phyloP scores from a whole-genome alignment of 345 rosid species.

The Eucalyptus cloeziana region DNA sequence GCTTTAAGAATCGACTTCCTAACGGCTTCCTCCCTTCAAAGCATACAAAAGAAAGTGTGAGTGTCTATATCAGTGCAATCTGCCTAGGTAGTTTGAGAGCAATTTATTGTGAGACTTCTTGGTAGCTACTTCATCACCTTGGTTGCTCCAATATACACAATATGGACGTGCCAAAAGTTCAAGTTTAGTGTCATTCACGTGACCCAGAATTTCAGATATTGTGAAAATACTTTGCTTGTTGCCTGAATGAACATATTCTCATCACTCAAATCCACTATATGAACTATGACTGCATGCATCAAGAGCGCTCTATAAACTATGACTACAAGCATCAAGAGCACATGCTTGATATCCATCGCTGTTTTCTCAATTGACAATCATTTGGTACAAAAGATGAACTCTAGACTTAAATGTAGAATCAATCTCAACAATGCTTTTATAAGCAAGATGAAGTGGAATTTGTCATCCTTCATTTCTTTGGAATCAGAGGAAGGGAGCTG shows the following conservation, averaged over 20 bases:
- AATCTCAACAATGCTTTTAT: not conserved
- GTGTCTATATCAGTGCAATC: not conserved
- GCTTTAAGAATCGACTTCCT: constrained; percentile 27
- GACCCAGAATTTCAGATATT: not conserved
- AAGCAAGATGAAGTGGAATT: not conserved
- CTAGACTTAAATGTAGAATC: not conserved
- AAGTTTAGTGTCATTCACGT: not conserved
- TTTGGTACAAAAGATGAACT: not conserved
- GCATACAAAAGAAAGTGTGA: not conserved
- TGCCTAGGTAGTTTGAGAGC: constrained; percentile 21
- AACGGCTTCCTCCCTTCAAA: constrained; percentile 28
- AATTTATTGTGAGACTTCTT: constrained; percentile 17
- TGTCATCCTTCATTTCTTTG: not conserved
- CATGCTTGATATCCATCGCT: no score
- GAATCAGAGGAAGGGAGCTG: not conserved
- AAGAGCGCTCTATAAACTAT: not conserved
- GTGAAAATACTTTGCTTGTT: not conserved
- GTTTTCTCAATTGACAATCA: not conserved
- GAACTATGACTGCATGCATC: not conserved
- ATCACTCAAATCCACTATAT: not conserved
- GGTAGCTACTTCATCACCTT: constrained; percentile 15
- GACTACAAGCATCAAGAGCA: not conserved
- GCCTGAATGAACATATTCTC: not conserved
- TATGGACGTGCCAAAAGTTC: constrained; percentile 5
- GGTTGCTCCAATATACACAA: constrained; percentile 38